Conservation (phyloP, 768 basidiomycete genomes). For the Daedaleopsis sinensis region DNA sequence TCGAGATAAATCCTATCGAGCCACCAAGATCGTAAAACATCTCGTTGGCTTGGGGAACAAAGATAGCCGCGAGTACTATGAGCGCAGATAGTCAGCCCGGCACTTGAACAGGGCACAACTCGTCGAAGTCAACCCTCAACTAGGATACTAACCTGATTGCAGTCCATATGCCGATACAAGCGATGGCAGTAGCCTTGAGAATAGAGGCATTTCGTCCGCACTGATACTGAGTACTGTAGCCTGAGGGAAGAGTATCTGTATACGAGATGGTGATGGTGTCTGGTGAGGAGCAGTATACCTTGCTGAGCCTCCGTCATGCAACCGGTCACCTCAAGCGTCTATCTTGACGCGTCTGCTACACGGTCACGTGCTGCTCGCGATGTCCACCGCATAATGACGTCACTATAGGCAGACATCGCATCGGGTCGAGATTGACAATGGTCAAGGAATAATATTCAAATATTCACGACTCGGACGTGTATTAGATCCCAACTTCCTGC, state of each 20-base stretch:
- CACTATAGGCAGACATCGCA: not conserved
- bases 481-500: too few species aligned
- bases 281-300: conserved; percentile 1
- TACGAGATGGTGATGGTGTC: conserved; percentile 5
- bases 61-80: conserved; percentile 57
- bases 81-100: not conserved
- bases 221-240: not conserved
- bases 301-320: not conserved
- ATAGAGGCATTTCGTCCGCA: conserved; percentile 42
- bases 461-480: too few species aligned
- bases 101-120: too few species aligned
- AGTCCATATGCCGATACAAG: conserved; percentile 52
- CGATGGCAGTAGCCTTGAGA: conserved; percentile 56
- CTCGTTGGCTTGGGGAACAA: conserved; percentile 67
- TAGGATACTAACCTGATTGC: conserved; percentile 46
- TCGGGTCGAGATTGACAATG: too few species aligned
- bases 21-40: conserved; percentile 71
- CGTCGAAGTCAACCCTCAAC: not conserved
- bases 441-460: too few species aligned
- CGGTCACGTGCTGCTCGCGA: conserved; percentile 13
- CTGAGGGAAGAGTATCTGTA: too few species aligned
- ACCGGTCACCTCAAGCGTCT: too few species aligned
- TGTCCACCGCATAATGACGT: not conserved
- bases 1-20: conserved; percentile 64
- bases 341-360: conserved; percentile 1